Conservation (phyloP, 192 early-diverging fungal species). For the Rhizoclosmatium sp. region DNA sequence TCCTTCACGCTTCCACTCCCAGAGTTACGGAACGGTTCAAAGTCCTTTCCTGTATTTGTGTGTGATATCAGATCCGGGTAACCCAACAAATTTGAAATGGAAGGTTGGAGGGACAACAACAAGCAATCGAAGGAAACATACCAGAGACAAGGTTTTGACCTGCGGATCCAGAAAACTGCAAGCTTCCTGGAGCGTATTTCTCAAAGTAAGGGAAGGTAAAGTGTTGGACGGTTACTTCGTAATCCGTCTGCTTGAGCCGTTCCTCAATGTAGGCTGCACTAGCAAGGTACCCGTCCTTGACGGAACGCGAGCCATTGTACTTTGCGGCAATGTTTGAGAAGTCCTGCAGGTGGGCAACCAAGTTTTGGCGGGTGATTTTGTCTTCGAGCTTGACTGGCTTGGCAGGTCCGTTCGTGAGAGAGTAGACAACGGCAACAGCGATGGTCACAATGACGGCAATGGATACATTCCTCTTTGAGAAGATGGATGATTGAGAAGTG, state of each 20-base stretch:
- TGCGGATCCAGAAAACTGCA: slow-evolving; percentile 11
- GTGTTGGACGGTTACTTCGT: slow-evolving; percentile 30
- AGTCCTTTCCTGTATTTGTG: not conserved
- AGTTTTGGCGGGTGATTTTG: slow-evolving; percentile 2
- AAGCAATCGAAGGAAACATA: not conserved
- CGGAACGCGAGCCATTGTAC: slow-evolving; percentile 40
- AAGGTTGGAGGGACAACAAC: not conserved
- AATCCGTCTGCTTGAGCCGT: slow-evolving; percentile 36
- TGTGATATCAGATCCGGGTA: too few species aligned
- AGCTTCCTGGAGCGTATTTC: not conserved
- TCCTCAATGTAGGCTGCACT: slow-evolving; percentile 37
- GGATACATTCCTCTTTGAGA: too few species aligned
- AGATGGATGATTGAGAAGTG: not conserved
- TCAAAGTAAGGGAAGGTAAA: slow-evolving; percentile 36
- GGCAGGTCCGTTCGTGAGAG: not conserved
- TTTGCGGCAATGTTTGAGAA: slow-evolving; percentile 32
- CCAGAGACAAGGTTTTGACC: not conserved
- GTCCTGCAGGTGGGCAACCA: slow-evolving; percentile 15
- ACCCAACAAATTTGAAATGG: too few species aligned
- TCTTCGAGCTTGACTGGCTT: not conserved
- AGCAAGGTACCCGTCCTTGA: slow-evolving; percentile 43
- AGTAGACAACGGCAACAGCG: too few species aligned
- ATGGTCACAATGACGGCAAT: too few species aligned
- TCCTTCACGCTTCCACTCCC: slow-evolving; percentile 15
- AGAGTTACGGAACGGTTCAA: slow-evolving; percentile 16